Conservation (phyloP, 1,139 yeast genomes). For the Yamadazyma kanchanaburiensis region DNA sequence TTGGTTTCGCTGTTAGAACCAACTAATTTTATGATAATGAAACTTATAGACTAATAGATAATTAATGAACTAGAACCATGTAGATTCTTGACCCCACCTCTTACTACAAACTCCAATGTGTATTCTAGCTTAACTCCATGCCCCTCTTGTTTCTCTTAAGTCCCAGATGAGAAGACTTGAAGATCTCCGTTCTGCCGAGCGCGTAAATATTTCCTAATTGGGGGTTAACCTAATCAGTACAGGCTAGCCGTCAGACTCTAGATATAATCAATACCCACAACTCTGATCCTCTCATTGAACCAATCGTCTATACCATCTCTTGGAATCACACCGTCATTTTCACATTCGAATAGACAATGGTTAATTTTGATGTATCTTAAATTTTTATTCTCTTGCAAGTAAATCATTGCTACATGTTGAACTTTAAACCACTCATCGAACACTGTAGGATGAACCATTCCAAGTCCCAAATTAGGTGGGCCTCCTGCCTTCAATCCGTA, state of each 20-base stretch:
- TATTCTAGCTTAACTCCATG: too few relatives aligned
- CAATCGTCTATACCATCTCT: slow-evolving; percentile 41
- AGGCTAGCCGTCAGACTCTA: not conserved
- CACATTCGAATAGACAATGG: slow-evolving; percentile 30
- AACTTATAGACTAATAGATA: slow-evolving; percentile 8
- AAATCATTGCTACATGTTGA: slow-evolving; percentile 48
- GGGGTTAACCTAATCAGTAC: not conserved
- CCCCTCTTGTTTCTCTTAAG: not conserved
- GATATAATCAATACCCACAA: slow-evolving; percentile 6
- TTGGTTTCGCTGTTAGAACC: slow-evolving; percentile 32
- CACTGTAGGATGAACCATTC: slow-evolving; percentile 51
- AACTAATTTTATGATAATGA: slow-evolving; percentile 13
- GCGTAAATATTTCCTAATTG: not conserved
- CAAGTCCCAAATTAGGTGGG: slow-evolving; percentile 53
- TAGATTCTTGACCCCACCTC: not conserved
- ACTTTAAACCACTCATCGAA: slow-evolving; percentile 58
- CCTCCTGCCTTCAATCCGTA: slow-evolving; percentile 54
- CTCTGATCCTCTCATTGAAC: slow-evolving; percentile 31
- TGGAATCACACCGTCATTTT: slow-evolving; percentile 25
- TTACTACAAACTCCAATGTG: too few relatives aligned
- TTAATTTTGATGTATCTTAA: slow-evolving; percentile 45
- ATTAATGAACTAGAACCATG: not conserved
- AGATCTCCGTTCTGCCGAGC: not conserved
- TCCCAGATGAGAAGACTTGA: not conserved
- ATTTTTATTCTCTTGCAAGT: slow-evolving; percentile 20